Conservation (phyloP, 2,329 filamentous ascomycete species). For the Pseudogymnoascus destructans region DNA sequence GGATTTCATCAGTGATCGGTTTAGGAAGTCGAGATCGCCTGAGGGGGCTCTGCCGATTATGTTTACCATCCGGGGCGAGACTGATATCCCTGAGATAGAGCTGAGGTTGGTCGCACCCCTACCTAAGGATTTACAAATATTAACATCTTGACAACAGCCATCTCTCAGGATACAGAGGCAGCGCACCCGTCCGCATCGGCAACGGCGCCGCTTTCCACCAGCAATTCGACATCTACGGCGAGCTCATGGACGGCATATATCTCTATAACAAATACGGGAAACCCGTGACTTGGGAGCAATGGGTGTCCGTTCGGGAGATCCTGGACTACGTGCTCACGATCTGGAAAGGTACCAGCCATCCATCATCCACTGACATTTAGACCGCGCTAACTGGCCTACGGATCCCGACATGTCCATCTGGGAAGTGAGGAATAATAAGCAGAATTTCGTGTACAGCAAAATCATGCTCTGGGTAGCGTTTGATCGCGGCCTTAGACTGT, state of each 20-base stretch:
- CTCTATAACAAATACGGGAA: conserved; percentile 70
- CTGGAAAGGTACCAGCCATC: conserved; percentile 34
- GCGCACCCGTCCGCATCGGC: conserved; percentile 60
- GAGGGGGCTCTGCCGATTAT: conserved; percentile 62
- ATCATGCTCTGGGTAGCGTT: conserved; percentile 75
- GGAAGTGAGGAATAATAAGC: conserved; percentile 64
- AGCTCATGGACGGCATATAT: conserved; percentile 66
- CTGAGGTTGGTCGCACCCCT: conserved; percentile 29
- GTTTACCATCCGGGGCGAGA: conserved; percentile 66
- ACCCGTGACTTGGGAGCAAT: conserved; percentile 63
- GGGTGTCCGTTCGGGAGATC: conserved; percentile 57
- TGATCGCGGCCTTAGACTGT: conserved; percentile 58
- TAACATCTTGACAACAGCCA: conserved; percentile 30
- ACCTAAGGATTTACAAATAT: not conserved
- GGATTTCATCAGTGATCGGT: conserved; percentile 61
- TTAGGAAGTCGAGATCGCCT: conserved; percentile 45
- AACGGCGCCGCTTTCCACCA: conserved; percentile 66
- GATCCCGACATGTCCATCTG: conserved; percentile 71
- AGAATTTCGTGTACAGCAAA: conserved; percentile 71
- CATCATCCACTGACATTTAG: not conserved
- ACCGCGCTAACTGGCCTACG: conserved; percentile 19
- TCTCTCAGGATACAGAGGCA: conserved; percentile 59
- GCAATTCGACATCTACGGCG: conserved; percentile 70
- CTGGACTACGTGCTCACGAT: conserved; percentile 58
- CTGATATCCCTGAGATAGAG: conserved; percentile 59